A percentile compares a stretch with the other conserved stretches of the same genome.
These are phyloP conservation scores for Hirschioporus abietinus DNA, from an alignment of 768 basidiomycete genomes.

Conservation along the genomic window DNA sequence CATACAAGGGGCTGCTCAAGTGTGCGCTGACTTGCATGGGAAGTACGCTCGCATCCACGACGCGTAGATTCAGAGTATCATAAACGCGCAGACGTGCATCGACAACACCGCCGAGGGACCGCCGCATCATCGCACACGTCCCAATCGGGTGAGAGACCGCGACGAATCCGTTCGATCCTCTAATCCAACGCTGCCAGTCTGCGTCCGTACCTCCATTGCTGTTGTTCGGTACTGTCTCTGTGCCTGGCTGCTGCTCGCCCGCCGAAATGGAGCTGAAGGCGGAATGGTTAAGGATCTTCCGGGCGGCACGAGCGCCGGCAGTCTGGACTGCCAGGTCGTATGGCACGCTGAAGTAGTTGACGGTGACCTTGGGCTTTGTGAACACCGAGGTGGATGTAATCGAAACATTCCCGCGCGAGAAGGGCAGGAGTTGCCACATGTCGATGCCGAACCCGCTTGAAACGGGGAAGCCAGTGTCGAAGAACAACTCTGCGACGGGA, in stretches of 20 bases:
- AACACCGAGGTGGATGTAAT: slow-evolving; percentile 46
- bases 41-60: slow-evolving; percentile 46
- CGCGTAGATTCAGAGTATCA: slow-evolving; percentile 31
- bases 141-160: slow-evolving; percentile 46
- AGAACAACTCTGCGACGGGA: slow-evolving; percentile 44
- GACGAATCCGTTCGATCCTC: slow-evolving; percentile 27
- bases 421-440: slow-evolving; percentile 51
- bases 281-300: slow-evolving; percentile 34
- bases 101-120: slow-evolving; percentile 25
- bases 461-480: slow-evolving; percentile 37
- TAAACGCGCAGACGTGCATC: slow-evolving; percentile 16
- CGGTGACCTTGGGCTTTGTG: slow-evolving; percentile 38
- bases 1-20: slow-evolving; percentile 43
- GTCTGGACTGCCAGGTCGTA: slow-evolving; percentile 47
- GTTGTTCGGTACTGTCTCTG: slow-evolving; percentile 35
- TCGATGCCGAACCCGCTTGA: slow-evolving; percentile 40
- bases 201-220: slow-evolving; percentile 37
- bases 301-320: slow-evolving; percentile 39
- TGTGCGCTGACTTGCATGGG: slow-evolving; percentile 46
- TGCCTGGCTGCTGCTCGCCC: slow-evolving; percentile 41
- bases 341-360: slow-evolving; percentile 46
- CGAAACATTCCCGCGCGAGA: slow-evolving; percentile 46
- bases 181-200: slow-evolving; percentile 44
- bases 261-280: slow-evolving; percentile 28
- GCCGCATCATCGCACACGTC: slow-evolving; percentile 31